These are phyloP conservation scores for Yamadazyma atmosphaerica DNA, from an alignment of 1,139 yeast species.

Conservation along the genomic window DNA sequence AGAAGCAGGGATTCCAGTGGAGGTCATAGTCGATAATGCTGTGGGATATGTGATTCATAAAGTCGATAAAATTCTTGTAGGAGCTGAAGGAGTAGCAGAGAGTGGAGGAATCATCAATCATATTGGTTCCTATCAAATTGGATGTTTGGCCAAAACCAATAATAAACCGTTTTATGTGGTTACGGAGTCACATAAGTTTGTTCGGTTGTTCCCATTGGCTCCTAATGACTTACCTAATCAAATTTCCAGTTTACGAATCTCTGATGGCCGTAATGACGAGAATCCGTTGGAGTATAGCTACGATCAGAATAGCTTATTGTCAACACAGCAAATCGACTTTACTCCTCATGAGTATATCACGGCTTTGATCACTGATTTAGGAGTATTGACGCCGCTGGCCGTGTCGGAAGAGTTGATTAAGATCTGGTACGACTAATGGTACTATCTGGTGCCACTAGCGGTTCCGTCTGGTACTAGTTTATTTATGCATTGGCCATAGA, in stretches of 20 bases:
- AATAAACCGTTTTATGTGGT: conserved; percentile 94
- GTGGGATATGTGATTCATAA: conserved; percentile 92
- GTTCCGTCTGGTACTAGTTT: not conserved
- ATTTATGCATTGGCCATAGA: no score
- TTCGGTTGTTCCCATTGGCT: conserved; percentile 90
- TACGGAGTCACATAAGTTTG: conserved; percentile 94
- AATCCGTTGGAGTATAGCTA: conserved; percentile 14
- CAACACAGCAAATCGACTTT: conserved; percentile 67
- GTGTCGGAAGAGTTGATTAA: conserved; percentile 96
- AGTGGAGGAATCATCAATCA: conserved; percentile 97
- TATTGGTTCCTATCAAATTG: conserved; percentile 93
- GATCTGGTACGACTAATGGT: conserved; percentile 92
- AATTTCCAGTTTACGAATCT: conserved; percentile 24
- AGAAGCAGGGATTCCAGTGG: conserved; percentile 84
- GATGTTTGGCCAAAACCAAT: conserved; percentile 87
- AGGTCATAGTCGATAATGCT: conserved; percentile 87
- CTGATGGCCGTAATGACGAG: not conserved
- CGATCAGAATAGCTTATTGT: conserved; percentile 31
- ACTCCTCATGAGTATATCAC: conserved; percentile 96
- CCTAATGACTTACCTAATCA: conserved; percentile 87
- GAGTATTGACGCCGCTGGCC: conserved; percentile 95
- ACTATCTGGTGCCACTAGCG: not conserved
- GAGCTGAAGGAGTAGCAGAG: conserved; percentile 99
- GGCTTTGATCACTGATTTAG: conserved; percentile 93
- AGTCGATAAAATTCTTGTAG: conserved; percentile 90